Percentiles rank a stretch among this genome's conserved stretches.
Conservation (phyloP, 2,329 filamentous ascomycete species). For the Monosporascus cannonballus region DNA sequence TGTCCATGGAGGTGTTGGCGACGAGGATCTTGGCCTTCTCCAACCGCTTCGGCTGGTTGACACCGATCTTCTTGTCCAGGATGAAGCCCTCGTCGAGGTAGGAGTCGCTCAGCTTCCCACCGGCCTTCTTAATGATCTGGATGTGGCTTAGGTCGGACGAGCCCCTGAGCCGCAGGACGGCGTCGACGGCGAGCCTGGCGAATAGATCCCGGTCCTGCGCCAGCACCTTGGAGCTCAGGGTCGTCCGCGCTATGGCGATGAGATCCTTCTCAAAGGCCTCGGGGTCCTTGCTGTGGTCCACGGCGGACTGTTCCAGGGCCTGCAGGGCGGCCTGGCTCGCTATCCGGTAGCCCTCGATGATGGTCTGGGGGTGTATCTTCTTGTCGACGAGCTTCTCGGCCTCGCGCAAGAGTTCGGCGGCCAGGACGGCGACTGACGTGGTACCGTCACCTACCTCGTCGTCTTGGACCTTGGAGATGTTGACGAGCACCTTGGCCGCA, state of each 20-base stretch:
- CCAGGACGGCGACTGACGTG: constrained; percentile 93
- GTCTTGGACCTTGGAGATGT: constrained; percentile 98
- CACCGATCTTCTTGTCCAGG: constrained; percentile 96
- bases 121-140: constrained; percentile 98
- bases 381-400: constrained; percentile 95
- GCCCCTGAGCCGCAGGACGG: constrained; percentile 81
- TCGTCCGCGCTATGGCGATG: constrained; percentile 85
- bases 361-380: constrained; percentile 98
- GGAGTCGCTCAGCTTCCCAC: constrained; percentile 94
- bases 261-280: constrained; percentile 86
- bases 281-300: constrained; percentile 81
- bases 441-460: constrained; percentile 98
- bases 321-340: constrained; percentile 82
- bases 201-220: constrained; percentile 93
- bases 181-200: constrained; percentile 80
- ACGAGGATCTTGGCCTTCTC: constrained; percentile 98
- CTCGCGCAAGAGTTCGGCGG: constrained; percentile 90
- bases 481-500: constrained; percentile 95
- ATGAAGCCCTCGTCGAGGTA: constrained; percentile 99
- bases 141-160: constrained; percentile 95
- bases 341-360: constrained; percentile 98
- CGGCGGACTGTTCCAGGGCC: constrained; percentile 76
- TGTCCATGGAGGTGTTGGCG: constrained; percentile 98
- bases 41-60: constrained; percentile 94
- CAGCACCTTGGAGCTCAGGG: constrained; percentile 93